Evolutionary conservation across 352 stramenopile genomes (phyloP).

Genomic region (Pythium folliculosum): DNA sequence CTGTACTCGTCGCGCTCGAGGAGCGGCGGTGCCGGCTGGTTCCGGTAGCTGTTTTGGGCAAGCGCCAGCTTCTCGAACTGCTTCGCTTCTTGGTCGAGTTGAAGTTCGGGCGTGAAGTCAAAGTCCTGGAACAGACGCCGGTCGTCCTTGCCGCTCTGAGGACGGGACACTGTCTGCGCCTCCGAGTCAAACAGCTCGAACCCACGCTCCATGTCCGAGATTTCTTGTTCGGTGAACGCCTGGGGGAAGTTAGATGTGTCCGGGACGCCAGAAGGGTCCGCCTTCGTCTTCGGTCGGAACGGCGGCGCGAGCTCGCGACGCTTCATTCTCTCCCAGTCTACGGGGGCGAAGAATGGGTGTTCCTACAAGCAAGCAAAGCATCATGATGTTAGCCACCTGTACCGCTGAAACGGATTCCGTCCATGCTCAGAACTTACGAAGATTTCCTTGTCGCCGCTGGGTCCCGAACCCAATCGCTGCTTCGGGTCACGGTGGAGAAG

Average conservation of each 20-base stretch:
- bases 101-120: conserved; percentile 83
- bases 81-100: conserved; percentile 79
- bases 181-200: conserved; percentile 58
- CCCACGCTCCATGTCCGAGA: conserved; percentile 83
- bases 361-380: conserved; percentile 29
- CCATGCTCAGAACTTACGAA: conserved; percentile 73
- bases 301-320: conserved; percentile 76
- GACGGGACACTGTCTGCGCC: conserved; percentile 63
- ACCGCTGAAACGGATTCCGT: too few relatives aligned
- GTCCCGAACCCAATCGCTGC: conserved; percentile 73
- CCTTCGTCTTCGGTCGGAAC: conserved; percentile 84
- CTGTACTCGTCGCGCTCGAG: conserved; percentile 84
- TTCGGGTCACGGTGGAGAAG: conserved; percentile 82
- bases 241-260: conserved; percentile 88
- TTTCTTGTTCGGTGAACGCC: conserved; percentile 85
- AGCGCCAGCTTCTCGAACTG: conserved; percentile 86
- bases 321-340: conserved; percentile 88
- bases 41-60: conserved; percentile 82
- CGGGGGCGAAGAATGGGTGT: conserved; percentile 79
- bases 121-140: conserved; percentile 85
- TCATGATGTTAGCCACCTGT: conserved; percentile 6
- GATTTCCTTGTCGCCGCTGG: conserved; percentile 78
- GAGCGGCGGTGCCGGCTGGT: conserved; percentile 66
- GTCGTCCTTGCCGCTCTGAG: conserved; percentile 50
- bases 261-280: conserved; percentile 66